phyloP scores from a whole-genome alignment of 2,329 filamentous ascomycete species.

The Hypoxylon sp. region DNA sequence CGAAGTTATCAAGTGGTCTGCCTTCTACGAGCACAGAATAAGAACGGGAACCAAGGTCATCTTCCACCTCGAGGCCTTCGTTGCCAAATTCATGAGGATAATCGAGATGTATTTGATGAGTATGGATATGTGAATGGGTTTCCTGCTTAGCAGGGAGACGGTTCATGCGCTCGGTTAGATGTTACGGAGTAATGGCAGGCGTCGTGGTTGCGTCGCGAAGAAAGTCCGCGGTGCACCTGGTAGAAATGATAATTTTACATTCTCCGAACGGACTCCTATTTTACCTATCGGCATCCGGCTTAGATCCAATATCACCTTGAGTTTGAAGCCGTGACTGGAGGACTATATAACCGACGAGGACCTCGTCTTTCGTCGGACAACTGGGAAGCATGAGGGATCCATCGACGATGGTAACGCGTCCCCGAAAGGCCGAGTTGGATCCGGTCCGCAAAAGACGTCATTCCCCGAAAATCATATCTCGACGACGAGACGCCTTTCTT shows the following conservation, averaged over 20 bases:
- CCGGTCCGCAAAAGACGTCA: slow-evolving; percentile 23
- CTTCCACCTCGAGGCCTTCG: slow-evolving; percentile 97
- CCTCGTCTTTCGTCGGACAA: slow-evolving; percentile 7
- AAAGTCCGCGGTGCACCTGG: slow-evolving; percentile 8
- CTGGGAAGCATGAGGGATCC: slow-evolving; percentile 7
- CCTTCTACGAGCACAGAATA: slow-evolving; percentile 96
- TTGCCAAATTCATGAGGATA: slow-evolving; percentile 97
- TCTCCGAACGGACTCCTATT: not conserved
- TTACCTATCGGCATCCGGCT: not conserved
- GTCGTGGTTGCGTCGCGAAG: slow-evolving; percentile 14
- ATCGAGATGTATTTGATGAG: slow-evolving; percentile 91
- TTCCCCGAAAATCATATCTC: slow-evolving; percentile 18
- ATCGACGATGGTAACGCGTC: slow-evolving; percentile 4
- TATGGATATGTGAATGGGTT: slow-evolving; percentile 69
- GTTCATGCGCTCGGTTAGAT: slow-evolving; percentile 20
- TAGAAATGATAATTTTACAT: slow-evolving; percentile 19
- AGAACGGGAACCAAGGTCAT: slow-evolving; percentile 94
- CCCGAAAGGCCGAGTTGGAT: slow-evolving; percentile 30
- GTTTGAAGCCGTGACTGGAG: slow-evolving; percentile 8
- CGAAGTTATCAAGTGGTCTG: slow-evolving; percentile 94
- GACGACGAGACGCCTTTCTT: slow-evolving; percentile 6
- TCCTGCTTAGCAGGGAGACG: slow-evolving; percentile 5
- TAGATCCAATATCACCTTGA: not conserved
- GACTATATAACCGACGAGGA: slow-evolving; percentile 7
- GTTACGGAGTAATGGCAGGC: slow-evolving; percentile 31